Evolutionary conservation across 2,329 filamentous ascomycete genomes (phyloP).

Genomic region (Fusarium sp.): DNA sequence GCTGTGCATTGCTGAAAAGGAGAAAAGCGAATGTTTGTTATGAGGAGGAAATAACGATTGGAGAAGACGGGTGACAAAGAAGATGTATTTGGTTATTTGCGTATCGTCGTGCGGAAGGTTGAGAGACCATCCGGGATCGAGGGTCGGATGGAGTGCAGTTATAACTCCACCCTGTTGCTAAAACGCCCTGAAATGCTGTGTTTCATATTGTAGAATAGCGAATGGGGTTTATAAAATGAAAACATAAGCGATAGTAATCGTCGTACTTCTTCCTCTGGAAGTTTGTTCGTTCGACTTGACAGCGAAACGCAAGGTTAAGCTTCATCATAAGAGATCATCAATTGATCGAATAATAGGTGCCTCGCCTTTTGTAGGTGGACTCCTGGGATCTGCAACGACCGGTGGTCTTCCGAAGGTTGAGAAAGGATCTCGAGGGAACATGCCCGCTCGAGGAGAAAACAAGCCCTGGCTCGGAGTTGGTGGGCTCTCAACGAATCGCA

Average conservation of each 20-base stretch:
- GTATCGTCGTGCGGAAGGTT: conserved; percentile 41
- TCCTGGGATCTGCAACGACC: conserved; percentile 74
- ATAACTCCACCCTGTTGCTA: conserved; percentile 21
- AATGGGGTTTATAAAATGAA: conserved; percentile 16
- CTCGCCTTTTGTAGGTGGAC: conserved; percentile 79
- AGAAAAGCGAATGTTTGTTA: conserved; percentile 39
- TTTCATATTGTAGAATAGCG: conserved; percentile 31
- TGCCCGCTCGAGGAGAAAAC: conserved; percentile 64
- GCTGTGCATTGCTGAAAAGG: conserved; percentile 42
- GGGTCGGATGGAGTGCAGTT: conserved; percentile 18
- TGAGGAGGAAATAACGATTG: conserved; percentile 34
- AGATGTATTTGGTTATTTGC: conserved; percentile 36
- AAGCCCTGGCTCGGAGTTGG: conserved; percentile 64
- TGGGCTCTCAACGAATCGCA: conserved; percentile 65
- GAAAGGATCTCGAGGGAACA: conserved; percentile 67
- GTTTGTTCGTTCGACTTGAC: conserved; percentile 6
- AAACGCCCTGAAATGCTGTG: conserved; percentile 41
- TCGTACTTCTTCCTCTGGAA: conserved; percentile 5
- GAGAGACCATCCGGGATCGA: conserved; percentile 20
- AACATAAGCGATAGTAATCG: conserved; percentile 18
- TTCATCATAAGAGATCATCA: conserved; percentile 75
- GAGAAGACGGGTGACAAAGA: conserved; percentile 37
- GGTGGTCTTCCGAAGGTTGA: conserved; percentile 63
- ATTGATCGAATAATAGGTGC: conserved; percentile 82
- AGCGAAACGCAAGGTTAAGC: background rate